Evolutionary conservation across 352 stramenopile species (phyloP), one percentile per base, ranked within the genome.

Genomic region (Pythium sukuiense): DNA sequence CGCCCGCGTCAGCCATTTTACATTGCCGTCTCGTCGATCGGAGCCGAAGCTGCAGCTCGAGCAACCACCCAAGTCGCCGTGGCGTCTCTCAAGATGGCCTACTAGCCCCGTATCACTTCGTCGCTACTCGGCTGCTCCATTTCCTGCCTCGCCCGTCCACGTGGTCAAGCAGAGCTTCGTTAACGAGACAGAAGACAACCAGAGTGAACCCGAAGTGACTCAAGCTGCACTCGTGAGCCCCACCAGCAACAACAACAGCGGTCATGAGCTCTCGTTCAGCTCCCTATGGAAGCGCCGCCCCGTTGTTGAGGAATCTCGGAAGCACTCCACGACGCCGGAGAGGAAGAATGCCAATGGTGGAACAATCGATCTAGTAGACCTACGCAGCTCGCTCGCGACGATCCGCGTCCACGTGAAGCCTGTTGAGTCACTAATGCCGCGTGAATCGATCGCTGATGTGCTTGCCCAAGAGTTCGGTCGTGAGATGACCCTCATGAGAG

Each of bases 21-120:
- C 65, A 16, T 30, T 67, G 27, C 55, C 65, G 14, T 64, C 65
- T 39, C 65, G 65, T 29, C 65, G 65, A 8, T 67, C 59, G 4
- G 65, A 72, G 65, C 65, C 65, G 2, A 72, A 72, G 55, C 59
- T 72, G 33, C 59, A 63, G 29, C 18, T 67, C 20, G 64, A 71
- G 35, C 50, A 56, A 20, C 55, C 59, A 5, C 52, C 59, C 16
- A 54, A 46, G 9, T 46, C 59, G 18, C 54, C 65, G 12, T 67
- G 65, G 65, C 65, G 65, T 29, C 52, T 72, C 32, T 27, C 53
- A 7, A 59, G 65, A 4, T 67, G 65, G 65, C 65, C 65, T 6
- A 61, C 59, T 3, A 72, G 65, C 37, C 65, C 65, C 20, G 65
- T 71, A 12, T 50, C 63, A 0, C 49, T 71, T 8, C 66, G 67